These are phyloP conservation scores for Tulasnella sp. DNA, from an alignment of 768 basidiomycete species.

Conservation along the genomic window DNA sequence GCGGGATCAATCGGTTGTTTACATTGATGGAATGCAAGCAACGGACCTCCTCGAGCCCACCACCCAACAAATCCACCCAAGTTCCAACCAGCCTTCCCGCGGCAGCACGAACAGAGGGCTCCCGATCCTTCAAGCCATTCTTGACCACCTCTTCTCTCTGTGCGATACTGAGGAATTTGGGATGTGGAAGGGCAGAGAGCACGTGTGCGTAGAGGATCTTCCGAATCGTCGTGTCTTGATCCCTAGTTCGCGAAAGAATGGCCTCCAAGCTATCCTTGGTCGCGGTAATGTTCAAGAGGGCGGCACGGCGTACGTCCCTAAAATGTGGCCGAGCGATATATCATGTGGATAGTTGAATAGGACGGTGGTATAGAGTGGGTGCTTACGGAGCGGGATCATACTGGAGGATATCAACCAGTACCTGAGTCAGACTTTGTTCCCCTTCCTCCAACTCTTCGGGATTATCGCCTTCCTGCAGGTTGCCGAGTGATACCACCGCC, in stretches of 20 bases:
- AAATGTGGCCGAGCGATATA: too few species aligned
- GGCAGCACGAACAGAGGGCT: constrained; percentile 57
- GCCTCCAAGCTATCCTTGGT: constrained; percentile 44
- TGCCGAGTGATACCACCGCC: constrained; percentile 69
- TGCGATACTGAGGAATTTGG: constrained; percentile 49
- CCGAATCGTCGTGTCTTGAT: constrained; percentile 65
- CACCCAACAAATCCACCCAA: constrained; percentile 59
- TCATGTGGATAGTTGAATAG: background rate
- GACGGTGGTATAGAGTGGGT: background rate
- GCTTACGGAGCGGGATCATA: constrained; percentile 71
- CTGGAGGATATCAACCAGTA: too few species aligned
- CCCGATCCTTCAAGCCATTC: constrained; percentile 81
- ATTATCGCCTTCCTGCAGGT: constrained; percentile 64
- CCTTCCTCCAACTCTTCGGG: constrained; percentile 41
- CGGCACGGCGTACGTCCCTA: too few species aligned
- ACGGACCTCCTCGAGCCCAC: constrained; percentile 30
- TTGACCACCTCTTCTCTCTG: constrained; percentile 71
- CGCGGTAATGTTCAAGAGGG: constrained; percentile 59
- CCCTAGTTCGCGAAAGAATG: constrained; percentile 68
- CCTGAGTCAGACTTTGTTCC: constrained; percentile 40
- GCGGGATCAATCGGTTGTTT: background rate
- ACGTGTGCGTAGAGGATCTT: constrained; percentile 58
- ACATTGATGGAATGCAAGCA: constrained; percentile 11
- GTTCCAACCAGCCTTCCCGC: constrained; percentile 57
- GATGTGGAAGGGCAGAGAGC: constrained; percentile 54